Evolutionary conservation across 257 asterid genomes (phyloP), one percentile per base, ranked within the genome.

Genomic region (Perilla frutescens): DNA sequence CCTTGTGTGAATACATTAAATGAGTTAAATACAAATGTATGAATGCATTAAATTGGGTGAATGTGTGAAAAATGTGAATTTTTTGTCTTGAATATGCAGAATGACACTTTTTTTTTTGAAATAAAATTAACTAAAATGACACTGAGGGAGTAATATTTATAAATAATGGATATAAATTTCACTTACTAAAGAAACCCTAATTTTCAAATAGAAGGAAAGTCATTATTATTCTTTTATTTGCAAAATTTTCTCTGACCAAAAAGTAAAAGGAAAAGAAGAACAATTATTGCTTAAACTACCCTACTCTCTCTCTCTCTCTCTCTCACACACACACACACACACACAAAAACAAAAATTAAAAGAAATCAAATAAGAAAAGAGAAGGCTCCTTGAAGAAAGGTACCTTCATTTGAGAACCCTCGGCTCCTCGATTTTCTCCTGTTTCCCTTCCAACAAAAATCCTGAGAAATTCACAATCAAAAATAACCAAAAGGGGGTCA

Each of bases 351-450:
- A 7, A 8, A 62, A 69, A 0, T 3, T 2, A 34, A 36, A 54
- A 76, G 5, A 29, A 54, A 58, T 60, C 45, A 26, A 41, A 20
- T 64, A 3, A 34, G 26, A 31, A 54, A 55, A 50, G 45, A 53
- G 49, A 62, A 40, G 44, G 71, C 66, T 68, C 83, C 75, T 65
- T 76, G 74, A 83, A 83, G 87, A 77, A 83, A 83, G 70, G 87
- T 81, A 80, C 81, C 82, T 71, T 47, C 84, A 70, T 73, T 80
- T 70, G 82, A 62, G 80, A 66, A 74, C 74, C 82, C 61, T 50
- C 5, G 58, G 71, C 69, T 62, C 78, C 76, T 71, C 82, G 62
- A 62, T 6, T 53, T 81, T 70, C 68, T 66, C 37, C 61, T 50
- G 70, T 81, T 73, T 29, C 59, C 67, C 71, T 77, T 60, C 53